Percentiles rank a stretch among this genome's conserved stretches.
These are phyloP conservation scores for Diatrype stigma DNA, from an alignment of 2,329 filamentous ascomycete species.

Conservation along the genomic window DNA sequence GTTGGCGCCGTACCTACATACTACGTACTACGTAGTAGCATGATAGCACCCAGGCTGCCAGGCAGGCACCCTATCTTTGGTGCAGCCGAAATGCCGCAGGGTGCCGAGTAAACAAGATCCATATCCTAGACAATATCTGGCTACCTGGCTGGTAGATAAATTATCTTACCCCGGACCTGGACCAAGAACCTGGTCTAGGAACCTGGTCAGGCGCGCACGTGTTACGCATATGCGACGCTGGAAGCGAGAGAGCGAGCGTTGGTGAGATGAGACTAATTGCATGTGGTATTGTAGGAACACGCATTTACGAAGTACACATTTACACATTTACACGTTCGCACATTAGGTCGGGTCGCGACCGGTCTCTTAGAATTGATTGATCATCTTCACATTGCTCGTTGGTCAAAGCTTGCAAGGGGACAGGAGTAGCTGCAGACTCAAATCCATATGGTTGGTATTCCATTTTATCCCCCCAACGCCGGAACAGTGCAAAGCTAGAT, in stretches of 20 bases:
- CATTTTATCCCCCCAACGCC: slow-evolving; percentile 34
- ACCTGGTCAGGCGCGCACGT: neutral
- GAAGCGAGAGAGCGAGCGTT: no score
- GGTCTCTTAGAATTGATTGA: slow-evolving; percentile 3
- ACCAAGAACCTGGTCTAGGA: neutral
- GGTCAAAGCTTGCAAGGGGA: slow-evolving; percentile 17
- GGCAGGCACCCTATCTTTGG: neutral
- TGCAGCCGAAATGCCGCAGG: neutral
- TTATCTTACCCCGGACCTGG: neutral
- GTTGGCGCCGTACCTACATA: no score
- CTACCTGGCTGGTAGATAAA: no score
- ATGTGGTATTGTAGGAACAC: no score
- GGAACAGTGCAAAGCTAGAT: slow-evolving; percentile 30
- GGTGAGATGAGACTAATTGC: no score
- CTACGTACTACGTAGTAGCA: no score
- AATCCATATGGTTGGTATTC: slow-evolving; percentile 34
- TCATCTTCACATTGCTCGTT: slow-evolving; percentile 24
- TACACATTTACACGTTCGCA: neutral
- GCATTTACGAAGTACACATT: no score
- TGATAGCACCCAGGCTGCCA: no score
- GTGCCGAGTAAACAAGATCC: neutral
- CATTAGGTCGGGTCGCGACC: neutral
- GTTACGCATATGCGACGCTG: neutral
- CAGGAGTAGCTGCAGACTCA: slow-evolving; percentile 27
- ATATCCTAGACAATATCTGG: no score